phyloP scores from a whole-genome alignment of 2,329 filamentous ascomycete genomes.

The Trichoderma simmonsii region DNA sequence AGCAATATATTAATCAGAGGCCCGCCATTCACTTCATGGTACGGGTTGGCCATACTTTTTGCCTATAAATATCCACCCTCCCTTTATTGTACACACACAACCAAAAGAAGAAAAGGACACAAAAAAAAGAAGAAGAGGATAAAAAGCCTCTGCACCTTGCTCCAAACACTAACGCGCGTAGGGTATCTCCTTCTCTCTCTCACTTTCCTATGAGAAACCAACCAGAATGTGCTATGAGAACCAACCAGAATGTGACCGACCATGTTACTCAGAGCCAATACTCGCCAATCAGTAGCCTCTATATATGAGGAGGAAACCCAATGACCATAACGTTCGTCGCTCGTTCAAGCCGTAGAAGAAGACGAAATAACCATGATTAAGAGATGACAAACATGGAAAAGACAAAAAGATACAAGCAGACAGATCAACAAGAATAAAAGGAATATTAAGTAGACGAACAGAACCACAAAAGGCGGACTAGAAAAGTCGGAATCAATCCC shows the following conservation, averaged over 20 bases:
- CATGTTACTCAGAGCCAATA: background rate
- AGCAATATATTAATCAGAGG: background rate
- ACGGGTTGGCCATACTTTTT: background rate
- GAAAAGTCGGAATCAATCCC: conserved; percentile 29
- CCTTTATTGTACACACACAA: background rate
- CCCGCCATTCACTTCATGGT: background rate
- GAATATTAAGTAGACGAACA: background rate
- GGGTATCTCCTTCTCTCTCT: conserved; percentile 8
- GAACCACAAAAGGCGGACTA: background rate
- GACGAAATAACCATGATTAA: background rate
- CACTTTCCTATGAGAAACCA: background rate
- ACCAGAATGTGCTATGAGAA: background rate
- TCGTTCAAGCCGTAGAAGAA: conserved; percentile 1
- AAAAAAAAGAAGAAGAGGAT: background rate
- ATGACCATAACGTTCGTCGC: background rate
- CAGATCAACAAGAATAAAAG: background rate
- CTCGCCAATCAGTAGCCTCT: background rate
- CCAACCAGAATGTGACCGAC: background rate
- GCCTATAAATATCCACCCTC: background rate
- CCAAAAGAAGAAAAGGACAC: background rate
- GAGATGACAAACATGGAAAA: background rate
- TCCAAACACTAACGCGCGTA: background rate
- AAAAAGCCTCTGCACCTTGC: background rate
- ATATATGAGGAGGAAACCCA: background rate
- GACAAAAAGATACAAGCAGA: background rate